Evolutionary conservation across 352 stramenopile species (phyloP).

Genomic region (Phytophthora capsici): DNA sequence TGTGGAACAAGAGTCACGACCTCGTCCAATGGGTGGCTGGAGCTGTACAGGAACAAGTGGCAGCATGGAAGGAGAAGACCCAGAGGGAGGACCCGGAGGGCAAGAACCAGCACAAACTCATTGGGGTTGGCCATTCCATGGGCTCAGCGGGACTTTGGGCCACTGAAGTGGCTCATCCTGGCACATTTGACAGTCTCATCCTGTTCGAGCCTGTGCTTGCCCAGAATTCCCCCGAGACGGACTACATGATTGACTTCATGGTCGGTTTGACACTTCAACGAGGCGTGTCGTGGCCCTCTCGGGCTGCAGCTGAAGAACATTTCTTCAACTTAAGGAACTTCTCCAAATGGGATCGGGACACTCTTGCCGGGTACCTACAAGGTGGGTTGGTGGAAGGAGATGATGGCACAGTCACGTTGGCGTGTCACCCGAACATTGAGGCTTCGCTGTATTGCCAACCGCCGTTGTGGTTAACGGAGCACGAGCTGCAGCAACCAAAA

Average conservation of each 20-base stretch:
- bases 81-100: constrained; percentile 13
- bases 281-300: constrained; percentile 36
- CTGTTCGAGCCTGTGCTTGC: constrained; percentile 55
- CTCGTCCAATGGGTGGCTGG: constrained; percentile 26
- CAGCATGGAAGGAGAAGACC: constrained; percentile 33
- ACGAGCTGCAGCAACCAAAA: constrained; percentile 42
- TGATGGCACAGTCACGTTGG: constrained; percentile 40
- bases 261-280: constrained; percentile 42
- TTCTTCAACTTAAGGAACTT: constrained; percentile 44
- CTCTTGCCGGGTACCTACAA: constrained; percentile 34
- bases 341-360: constrained; percentile 45
- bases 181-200: constrained; percentile 58
- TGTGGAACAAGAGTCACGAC: constrained; percentile 37
- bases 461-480: constrained; percentile 40
- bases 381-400: constrained; percentile 33
- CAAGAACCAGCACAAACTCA: constrained; percentile 32
- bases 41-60: constrained; percentile 34
- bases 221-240: constrained; percentile 35
- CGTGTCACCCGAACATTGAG: constrained; percentile 51
- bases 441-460: constrained; percentile 51
- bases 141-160: constrained; percentile 44
- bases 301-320: constrained; percentile 35
- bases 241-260: constrained; percentile 46
- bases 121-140: constrained; percentile 62
- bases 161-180: constrained; percentile 42